These are phyloP conservation scores for Crataegus laevigata DNA, from an alignment of 306 rosid genomes.

Conservation along the genomic window DNA sequence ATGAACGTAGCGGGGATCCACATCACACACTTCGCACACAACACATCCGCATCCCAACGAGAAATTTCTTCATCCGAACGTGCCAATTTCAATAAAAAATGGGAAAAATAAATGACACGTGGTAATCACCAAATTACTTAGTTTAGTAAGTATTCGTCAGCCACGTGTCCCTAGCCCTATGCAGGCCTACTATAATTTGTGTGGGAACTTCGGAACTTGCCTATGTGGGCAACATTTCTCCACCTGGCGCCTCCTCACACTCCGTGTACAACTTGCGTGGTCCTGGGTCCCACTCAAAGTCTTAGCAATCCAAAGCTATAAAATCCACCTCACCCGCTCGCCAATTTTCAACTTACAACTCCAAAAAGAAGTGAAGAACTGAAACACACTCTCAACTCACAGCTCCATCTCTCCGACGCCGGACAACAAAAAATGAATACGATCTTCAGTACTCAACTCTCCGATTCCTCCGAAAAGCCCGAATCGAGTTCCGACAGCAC, in stretches of 20 bases:
- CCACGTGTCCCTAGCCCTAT: neutral
- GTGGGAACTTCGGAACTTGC: neutral
- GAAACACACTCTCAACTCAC: neutral
- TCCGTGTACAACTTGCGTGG: neutral
- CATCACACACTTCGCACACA: neutral
- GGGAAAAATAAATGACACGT: neutral
- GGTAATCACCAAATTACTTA: neutral
- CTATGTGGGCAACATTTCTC: neutral
- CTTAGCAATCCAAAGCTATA: neutral
- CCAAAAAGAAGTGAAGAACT: neutral
- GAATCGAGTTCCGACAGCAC: constrained; percentile 9
- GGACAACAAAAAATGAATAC: neutral
- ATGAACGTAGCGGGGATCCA: neutral
- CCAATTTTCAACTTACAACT: neutral
- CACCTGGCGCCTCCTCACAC: neutral
- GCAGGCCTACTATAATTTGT: no score
- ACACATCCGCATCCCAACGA: neutral
- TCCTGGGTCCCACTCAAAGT: neutral
- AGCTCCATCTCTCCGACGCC: neutral
- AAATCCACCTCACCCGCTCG: neutral
- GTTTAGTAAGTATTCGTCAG: neutral
- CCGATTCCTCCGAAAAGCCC: neutral
- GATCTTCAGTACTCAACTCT: neutral
- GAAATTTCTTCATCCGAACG: neutral
- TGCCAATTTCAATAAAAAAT: neutral